These are phyloP conservation scores for Solioccasus polychromus DNA, from an alignment of 768 basidiomycete genomes.

Conservation along the genomic window DNA sequence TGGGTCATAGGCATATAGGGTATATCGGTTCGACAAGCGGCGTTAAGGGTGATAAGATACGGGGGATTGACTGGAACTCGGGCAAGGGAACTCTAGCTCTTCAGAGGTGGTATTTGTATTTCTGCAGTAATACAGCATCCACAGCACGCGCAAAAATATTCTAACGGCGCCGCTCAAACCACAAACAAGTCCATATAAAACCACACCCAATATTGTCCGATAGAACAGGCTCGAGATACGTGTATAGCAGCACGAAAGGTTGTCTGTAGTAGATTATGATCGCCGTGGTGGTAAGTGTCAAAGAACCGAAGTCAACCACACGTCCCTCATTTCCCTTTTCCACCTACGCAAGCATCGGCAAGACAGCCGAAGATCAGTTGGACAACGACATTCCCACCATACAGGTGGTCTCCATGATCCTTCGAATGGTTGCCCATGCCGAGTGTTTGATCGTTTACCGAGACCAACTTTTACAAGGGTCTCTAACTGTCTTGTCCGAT, in stretches of 20 bases:
- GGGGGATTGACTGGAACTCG: no score
- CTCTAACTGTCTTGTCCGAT: conserved; percentile 3
- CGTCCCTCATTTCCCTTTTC: conserved; percentile 40
- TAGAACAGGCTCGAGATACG: not conserved
- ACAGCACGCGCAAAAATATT: conserved; percentile 7
- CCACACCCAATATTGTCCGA: conserved; percentile 13
- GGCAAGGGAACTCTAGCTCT: no score
- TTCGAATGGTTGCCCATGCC: conserved; percentile 25
- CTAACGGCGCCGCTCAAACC: no score
- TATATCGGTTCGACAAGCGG: not conserved
- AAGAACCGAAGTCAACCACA: conserved; percentile 46
- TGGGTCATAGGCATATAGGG: conserved; percentile 11
- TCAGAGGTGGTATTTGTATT: no score
- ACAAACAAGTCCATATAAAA: no score
- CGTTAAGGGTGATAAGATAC: conserved; percentile 11
- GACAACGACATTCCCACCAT: conserved; percentile 33
- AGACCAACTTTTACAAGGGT: conserved; percentile 5
- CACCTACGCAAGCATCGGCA: conserved; percentile 32
- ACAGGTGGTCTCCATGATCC: conserved; percentile 33
- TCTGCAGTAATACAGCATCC: conserved; percentile 4
- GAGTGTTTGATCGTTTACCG: conserved; percentile 5
- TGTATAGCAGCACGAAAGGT: not conserved
- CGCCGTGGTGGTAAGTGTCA: conserved; percentile 43
- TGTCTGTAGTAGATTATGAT: conserved; percentile 2
- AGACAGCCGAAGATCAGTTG: conserved; percentile 20